Base-by-base conservation (phyloP, 2,329 filamentous ascomycete genomes). In the Epichloe uncinata region DNA sequence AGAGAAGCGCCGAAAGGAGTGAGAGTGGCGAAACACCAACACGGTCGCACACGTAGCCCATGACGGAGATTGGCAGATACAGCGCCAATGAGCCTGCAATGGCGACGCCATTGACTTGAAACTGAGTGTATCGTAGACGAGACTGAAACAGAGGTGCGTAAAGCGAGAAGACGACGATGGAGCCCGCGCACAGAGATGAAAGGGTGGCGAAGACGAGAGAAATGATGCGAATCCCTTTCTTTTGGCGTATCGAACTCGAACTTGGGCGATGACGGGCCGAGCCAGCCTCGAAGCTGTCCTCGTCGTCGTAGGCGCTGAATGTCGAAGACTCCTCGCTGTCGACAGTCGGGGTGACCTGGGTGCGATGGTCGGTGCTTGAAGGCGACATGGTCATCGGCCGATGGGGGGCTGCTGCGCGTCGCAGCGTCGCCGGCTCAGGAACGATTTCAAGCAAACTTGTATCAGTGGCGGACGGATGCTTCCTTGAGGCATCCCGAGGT, bases 101-200 rank as follows among this genome's bases (percentile, higher is more conserved):
- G 53, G 87, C 85, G 43, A 96, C 82, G 44, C 84, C 81, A 66
- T 97, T 97, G 67, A 98, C 88, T 65, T 93, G 87, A 54, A 93
- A 78, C 68, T 98, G 93, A 3, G 82, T 84, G 69, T 97, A 98
- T 61, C 82, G 84, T 47, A 98, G 75, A 42, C 83, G 82, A 50
- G 84, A 84, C 65, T 95, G 87, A 69, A 98, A 88, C 45, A 94
- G 75, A 57, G 87, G 90, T 8, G 86, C 93, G 65, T 97, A 98
- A 34, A 98, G 80, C 36, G 89, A 95, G 71, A 93, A 98, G 45
- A 89, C 86, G 46, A 88, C 89, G 61, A 97, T 87, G 60, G 87
- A 94, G 54, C 91, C 93, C 33, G 89, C 91, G 64, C 87, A 93
- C 34, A 96, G 76, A 13, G 78, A 72, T 15, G 73, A 73, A 15